These are phyloP conservation scores for Suhomyces atakaporum DNA, from an alignment of 1,139 yeast species.

Conservation along the genomic window DNA sequence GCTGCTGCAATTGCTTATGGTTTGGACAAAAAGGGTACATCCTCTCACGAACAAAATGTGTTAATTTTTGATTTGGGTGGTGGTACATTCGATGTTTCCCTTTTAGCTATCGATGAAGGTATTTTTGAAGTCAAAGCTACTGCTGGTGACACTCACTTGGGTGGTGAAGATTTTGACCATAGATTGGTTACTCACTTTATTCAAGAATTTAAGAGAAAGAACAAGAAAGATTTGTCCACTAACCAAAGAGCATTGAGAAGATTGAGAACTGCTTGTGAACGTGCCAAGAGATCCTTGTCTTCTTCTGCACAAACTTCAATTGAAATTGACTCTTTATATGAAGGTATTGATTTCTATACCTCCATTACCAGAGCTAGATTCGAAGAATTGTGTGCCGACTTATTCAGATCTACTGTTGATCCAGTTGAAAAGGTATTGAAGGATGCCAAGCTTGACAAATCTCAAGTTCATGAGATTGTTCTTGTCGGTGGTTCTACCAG, in stretches of 20 bases:
- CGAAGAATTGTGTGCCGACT: constrained; percentile 82
- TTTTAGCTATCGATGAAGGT: constrained; percentile 25
- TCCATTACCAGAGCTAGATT: constrained; percentile 89
- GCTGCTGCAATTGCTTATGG: constrained; percentile 56
- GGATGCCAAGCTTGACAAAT: constrained; percentile 78
- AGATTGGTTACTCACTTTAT: constrained; percentile 77
- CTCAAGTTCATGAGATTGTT: constrained; percentile 81
- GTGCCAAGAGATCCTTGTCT: constrained; percentile 88
- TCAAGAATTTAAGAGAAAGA: constrained; percentile 83
- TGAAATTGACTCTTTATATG: constrained; percentile 80
- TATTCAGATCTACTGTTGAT: constrained; percentile 82
- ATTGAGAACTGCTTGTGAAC: constrained; percentile 89
- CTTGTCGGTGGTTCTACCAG: constrained; percentile 93
- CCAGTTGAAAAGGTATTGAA: constrained; percentile 86
- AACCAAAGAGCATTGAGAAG: constrained; percentile 86
- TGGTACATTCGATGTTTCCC: constrained; percentile 51
- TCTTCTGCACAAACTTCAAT: constrained; percentile 85
- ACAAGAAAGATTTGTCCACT: constrained; percentile 69
- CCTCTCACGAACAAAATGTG: constrained; percentile 25
- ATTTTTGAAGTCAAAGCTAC: constrained; percentile 28
- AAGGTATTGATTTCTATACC: constrained; percentile 80
- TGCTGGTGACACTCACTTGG: constrained; percentile 30
- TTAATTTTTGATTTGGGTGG: constrained; percentile 54
- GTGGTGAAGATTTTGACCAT: constrained; percentile 68
- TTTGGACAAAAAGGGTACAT: constrained; percentile 38